Evolutionary conservation across 495 filamentous ascomycete species (phyloP), one percentile per base, ranked within the genome.

Genomic region (Xylaria venustula): DNA sequence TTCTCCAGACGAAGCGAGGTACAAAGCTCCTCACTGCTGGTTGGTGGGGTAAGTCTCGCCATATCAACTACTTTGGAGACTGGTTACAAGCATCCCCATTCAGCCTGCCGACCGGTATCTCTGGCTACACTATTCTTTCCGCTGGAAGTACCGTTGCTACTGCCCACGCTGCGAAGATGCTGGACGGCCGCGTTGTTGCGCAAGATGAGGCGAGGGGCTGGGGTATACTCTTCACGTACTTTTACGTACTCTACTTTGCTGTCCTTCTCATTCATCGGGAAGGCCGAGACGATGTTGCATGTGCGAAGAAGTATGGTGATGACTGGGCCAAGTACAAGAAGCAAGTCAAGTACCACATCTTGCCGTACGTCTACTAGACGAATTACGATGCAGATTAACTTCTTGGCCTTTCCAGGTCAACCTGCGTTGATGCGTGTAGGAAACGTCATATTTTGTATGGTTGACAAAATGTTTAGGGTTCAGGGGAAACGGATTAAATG

Each of bases 51-150:
- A 77, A 82, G 20, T 88, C 92, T 12, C 83, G 95, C 17, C 95
- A 98, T 72, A 93, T 97, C 80, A 98, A 98, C 77, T 98, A 98
- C 72, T 74, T 96, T n/a, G 95, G 93, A 40, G 94, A 98, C 75
- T 98, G 93, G 93, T 75, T 93, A 54, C 91, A 96, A 86, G 83
- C 87, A 15, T 98, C 92, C 91, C 87, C 91, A 0, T 98, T 93
- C 74, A 90, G 87, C 60, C 79, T 98, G 20, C 94, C 95, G 0
- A 97, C 94, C 6, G 92, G 91, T 5, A 75, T 96, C 57, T 88
- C 92, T 0, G 92, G 92, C 26, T 96, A 92, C 70, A 67, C 79
- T 3, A 80, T 90, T 65, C 69, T 84, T 37, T 73, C 80, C 30
- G 78, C 80, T n/a, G 81, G 80, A 19, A 76, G 70, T 26, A 59